phyloP scores from a whole-genome alignment of 352 stramenopile genomes.

The Globisporangium echinulatum region DNA sequence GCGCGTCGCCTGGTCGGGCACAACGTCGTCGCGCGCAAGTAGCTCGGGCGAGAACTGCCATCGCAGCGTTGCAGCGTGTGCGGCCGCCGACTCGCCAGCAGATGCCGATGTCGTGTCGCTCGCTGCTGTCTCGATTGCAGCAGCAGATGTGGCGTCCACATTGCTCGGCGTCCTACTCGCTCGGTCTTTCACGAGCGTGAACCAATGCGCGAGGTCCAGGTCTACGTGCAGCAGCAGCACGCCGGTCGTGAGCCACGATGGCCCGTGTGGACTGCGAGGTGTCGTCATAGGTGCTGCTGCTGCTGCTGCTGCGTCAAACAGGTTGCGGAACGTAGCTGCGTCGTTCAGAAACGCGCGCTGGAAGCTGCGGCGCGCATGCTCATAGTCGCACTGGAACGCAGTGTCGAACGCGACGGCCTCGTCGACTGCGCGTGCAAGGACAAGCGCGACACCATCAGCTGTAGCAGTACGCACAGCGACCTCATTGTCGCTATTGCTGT shows the following conservation, averaged over 20 bases:
- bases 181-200: slow-evolving; percentile 27
- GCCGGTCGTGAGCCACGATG: slow-evolving; percentile 4
- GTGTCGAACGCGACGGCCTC: slow-evolving; percentile 30
- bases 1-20: slow-evolving; percentile 31
- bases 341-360: slow-evolving; percentile 23
- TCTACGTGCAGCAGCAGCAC: slow-evolving; percentile 58
- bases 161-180: too few species aligned
- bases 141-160: neutral
- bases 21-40: slow-evolving; percentile 29
- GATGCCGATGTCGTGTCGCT: too few species aligned
- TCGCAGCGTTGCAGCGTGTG: slow-evolving; percentile 7
- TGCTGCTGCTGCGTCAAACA: slow-evolving; percentile 3
- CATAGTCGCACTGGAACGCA: slow-evolving; percentile 21
- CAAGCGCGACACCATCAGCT: slow-evolving; percentile 12
- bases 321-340: slow-evolving; percentile 21
- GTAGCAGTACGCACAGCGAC: too few species aligned
- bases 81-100: too few species aligned
- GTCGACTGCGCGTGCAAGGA: slow-evolving; percentile 32
- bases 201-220: slow-evolving; percentile 67
- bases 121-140: neutral
- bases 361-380: slow-evolving; percentile 22
- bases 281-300: too few species aligned
- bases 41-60: slow-evolving; percentile 47
- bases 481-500: too few species aligned
- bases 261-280: neutral